These are phyloP conservation scores for Botrytis aclada DNA, from an alignment of 2,329 filamentous ascomycete genomes.

Conservation along the genomic window DNA sequence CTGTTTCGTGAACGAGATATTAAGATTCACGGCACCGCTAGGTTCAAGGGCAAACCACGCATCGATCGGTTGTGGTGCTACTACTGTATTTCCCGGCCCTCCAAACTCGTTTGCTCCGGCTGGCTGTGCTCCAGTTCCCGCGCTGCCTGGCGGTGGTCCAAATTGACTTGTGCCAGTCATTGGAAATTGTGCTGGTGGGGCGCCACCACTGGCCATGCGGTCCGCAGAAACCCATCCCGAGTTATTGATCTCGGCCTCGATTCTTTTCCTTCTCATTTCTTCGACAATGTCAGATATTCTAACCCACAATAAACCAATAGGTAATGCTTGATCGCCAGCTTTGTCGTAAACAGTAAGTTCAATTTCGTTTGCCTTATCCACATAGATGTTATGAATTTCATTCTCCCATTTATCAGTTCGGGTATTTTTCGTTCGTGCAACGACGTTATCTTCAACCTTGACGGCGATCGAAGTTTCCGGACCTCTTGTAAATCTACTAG, in stretches of 20 bases:
- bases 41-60: slow-evolving; percentile 98
- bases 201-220: slow-evolving; percentile 70
- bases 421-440: slow-evolving; percentile 81
- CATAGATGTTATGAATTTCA: slow-evolving; percentile 86
- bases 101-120: slow-evolving; percentile 29
- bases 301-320: slow-evolving; percentile 94
- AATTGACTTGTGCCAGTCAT: slow-evolving; percentile 50
- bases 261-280: slow-evolving; percentile 94
- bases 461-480: slow-evolving; percentile 95
- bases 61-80: slow-evolving; percentile 62
- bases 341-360: slow-evolving; percentile 98
- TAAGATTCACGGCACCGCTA: slow-evolving; percentile 85
- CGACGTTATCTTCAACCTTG: slow-evolving; percentile 93
- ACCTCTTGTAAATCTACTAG: slow-evolving; percentile 78
- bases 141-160: slow-evolving; percentile 44
- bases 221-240: slow-evolving; percentile 97
- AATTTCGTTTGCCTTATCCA: slow-evolving; percentile 98
- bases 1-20: slow-evolving; percentile 89
- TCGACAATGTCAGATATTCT: slow-evolving; percentile 96
- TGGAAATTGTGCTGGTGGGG: slow-evolving; percentile 54
- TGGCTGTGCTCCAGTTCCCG: slow-evolving; percentile 30
- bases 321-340: slow-evolving; percentile 81
- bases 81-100: slow-evolving; percentile 39
- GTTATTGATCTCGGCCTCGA: slow-evolving; percentile 91
- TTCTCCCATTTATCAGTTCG: slow-evolving; percentile 88